A percentile compares a stretch with the other conserved stretches of the same genome.
Conservation (phyloP, 2,329 filamentous ascomycete species). For the Plectosphaerella cucumerina region DNA sequence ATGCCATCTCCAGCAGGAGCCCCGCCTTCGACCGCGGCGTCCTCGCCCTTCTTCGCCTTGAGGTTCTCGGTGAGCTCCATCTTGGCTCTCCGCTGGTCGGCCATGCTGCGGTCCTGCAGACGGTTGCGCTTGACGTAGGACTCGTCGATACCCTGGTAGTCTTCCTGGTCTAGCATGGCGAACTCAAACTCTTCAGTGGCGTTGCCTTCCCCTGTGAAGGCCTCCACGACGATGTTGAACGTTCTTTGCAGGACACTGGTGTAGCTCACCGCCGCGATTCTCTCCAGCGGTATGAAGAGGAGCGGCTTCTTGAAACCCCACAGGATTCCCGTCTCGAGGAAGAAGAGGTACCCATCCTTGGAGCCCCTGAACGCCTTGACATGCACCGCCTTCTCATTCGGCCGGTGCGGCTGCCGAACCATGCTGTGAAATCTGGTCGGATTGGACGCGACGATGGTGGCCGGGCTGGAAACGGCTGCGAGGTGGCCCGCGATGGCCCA, state of each 20-base stretch:
- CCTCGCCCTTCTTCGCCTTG: slow-evolving; percentile 31
- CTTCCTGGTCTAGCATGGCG: slow-evolving; percentile 65
- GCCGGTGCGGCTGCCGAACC: slow-evolving; percentile 53
- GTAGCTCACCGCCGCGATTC: slow-evolving; percentile 61
- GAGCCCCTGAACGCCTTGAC: slow-evolving; percentile 63
- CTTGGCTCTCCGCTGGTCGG: slow-evolving; percentile 63
- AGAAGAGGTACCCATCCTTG: slow-evolving; percentile 66
- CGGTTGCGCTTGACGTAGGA: slow-evolving; percentile 57
- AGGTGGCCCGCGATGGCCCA: slow-evolving; percentile 55
- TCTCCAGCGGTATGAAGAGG: slow-evolving; percentile 57
- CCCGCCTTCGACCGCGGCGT: slow-evolving; percentile 30
- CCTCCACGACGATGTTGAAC: slow-evolving; percentile 63
- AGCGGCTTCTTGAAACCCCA: slow-evolving; percentile 70
- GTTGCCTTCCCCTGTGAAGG: slow-evolving; percentile 44
- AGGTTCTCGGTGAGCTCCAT: slow-evolving; percentile 56
- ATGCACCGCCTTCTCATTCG: slow-evolving; percentile 59
- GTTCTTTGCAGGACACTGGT: slow-evolving; percentile 64
- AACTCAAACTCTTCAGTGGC: slow-evolving; percentile 61
- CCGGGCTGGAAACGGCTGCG: slow-evolving; percentile 40
- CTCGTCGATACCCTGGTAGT: slow-evolving; percentile 60
- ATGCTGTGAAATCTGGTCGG: slow-evolving; percentile 54
- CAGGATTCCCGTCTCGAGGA: slow-evolving; percentile 61
- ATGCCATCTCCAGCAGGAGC: slow-evolving; percentile 32
- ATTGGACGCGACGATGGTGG: slow-evolving; percentile 48
- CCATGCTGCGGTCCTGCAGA: slow-evolving; percentile 65